Evolutionary conservation across 1,139 yeast species (phyloP).

Genomic region (Pichia sp.): DNA sequence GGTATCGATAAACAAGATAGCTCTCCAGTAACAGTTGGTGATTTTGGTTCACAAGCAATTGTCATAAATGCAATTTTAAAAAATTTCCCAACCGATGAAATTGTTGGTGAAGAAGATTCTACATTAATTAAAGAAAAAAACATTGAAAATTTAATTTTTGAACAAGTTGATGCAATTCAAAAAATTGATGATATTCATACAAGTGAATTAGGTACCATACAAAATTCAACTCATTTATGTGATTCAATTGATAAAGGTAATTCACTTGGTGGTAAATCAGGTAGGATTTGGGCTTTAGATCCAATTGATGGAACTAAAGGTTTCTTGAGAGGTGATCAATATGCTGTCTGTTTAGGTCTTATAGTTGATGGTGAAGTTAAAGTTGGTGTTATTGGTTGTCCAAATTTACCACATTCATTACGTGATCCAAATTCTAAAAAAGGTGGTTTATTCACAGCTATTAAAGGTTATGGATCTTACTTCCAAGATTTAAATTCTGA

Average conservation of each 20-base stretch:
- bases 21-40: conserved; percentile 96
- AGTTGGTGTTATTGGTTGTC: conserved; percentile 94
- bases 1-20: conserved; percentile 80
- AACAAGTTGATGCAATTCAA: conserved; percentile 45
- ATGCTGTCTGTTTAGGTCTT: conserved; percentile 90
- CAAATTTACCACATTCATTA: conserved; percentile 64
- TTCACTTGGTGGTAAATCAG: conserved; percentile 67
- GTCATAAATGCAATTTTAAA: conserved; percentile 75
- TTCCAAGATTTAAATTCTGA: conserved; percentile 42
- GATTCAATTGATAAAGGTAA: conserved; percentile 73
- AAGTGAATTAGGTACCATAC: conserved; percentile 37
- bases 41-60: conserved; percentile 92
- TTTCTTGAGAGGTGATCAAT: conserved; percentile 90
- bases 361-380: conserved; percentile 80
- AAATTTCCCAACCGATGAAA: conserved; percentile 76
- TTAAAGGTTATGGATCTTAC: conserved; percentile 67
- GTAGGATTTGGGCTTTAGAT: conserved; percentile 94
- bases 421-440: conserved; percentile 30
- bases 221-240: conserved; percentile 44
- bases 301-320: conserved; percentile 99
- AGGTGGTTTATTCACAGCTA: conserved; percentile 76
- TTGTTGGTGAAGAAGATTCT: conserved; percentile 95
- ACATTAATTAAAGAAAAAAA: conserved; percentile 44
- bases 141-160: conserved; percentile 44
- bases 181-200: conserved; percentile 26